Base-by-base conservation (phyloP, 768 basidiomycete genomes). In the Lentinula boryana region DNA sequence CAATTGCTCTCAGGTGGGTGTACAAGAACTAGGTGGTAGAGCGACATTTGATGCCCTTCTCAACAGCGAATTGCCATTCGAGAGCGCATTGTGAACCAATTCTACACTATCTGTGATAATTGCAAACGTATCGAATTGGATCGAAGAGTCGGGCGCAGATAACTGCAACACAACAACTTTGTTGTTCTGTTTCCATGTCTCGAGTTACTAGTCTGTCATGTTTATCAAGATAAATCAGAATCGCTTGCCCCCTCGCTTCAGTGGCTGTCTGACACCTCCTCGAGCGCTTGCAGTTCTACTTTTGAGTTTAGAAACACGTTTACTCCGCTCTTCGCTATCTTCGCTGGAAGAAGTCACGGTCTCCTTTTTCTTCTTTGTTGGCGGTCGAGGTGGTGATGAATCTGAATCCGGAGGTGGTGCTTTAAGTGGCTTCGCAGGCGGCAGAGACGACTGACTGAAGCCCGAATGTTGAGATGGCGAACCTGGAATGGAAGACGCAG, bases 161-260 rank as follows among this genome's bases (percentile, higher is more conserved):
- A 33, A 41, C 13, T 15, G 13, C 16, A 27, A 35, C 31, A n/a
- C 16, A 51, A 51, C 32, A 12, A 31, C 5, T n/a, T 4, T 15
- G 13, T 32, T 51, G 15, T 12, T 5, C 10, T 21, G 15, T 51
- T 16, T 13, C 31, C 31, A 27, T 27, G 27, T 27, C 50, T 51
- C 15, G 5, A 33, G 16, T 51, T 33, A 32, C 31, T 51, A 51
- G 52, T 33, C 52, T 21, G 8, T 53, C 13, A n/a, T 38, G 23
- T 53, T 53, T 10, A 3, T 16, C 18, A 40, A 35, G 35, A 23
- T 15, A 21, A 41, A 35, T 79, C 78, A 90, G 76, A 89, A 92
- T 63, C 86, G 81, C 70, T 84, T 88, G 33, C 85, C 88, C 38
- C 87, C 87, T 64, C 89, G 82, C 72, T 86, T 91, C 63, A 91